phyloP scores from a whole-genome alignment of 177 flowering plant genomes.

The Tripterygium wilfordii region DNA sequence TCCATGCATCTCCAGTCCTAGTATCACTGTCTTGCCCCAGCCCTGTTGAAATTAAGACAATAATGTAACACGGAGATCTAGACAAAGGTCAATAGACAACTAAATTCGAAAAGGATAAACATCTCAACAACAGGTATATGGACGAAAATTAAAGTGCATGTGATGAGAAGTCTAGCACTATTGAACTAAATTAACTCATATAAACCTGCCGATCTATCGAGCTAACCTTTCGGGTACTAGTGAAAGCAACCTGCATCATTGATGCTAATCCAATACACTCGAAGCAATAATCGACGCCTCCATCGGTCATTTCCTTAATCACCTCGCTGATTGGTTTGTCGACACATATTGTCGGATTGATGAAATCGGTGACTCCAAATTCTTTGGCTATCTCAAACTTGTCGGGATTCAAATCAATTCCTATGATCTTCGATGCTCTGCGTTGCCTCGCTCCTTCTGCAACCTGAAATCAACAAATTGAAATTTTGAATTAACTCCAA shows the following conservation, averaged over 20 bases:
- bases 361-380: slow-evolving; percentile 51
- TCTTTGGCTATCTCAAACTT: slow-evolving; percentile 28
- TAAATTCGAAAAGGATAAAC: too few species aligned
- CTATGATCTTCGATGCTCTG: slow-evolving; percentile 48
- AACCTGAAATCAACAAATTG: slow-evolving; percentile 22
- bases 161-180: too few species aligned
- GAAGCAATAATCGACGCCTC: slow-evolving; percentile 45
- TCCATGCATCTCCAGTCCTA: slow-evolving; percentile 67
- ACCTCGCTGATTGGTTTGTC: slow-evolving; percentile 23
- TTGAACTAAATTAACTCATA: too few species aligned
- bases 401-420: slow-evolving; percentile 33
- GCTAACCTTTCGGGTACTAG: too few species aligned
- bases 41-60: too few species aligned
- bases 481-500: neutral
- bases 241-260: too few species aligned
- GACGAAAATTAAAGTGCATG: too few species aligned
- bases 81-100: too few species aligned
- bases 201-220: too few species aligned
- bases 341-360: slow-evolving; percentile 21
- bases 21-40: slow-evolving; percentile 67
- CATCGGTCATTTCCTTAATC: slow-evolving; percentile 38
- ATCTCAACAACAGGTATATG: too few species aligned
- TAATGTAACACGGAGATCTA: too few species aligned
- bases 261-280: slow-evolving; percentile 41
- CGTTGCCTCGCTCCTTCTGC: slow-evolving; percentile 33